Percentiles rank a stretch among this genome's conserved stretches.
Evolutionary conservation across 73 alveolate species (phyloP).

Genomic region (Durusdinium trenchii): DNA sequence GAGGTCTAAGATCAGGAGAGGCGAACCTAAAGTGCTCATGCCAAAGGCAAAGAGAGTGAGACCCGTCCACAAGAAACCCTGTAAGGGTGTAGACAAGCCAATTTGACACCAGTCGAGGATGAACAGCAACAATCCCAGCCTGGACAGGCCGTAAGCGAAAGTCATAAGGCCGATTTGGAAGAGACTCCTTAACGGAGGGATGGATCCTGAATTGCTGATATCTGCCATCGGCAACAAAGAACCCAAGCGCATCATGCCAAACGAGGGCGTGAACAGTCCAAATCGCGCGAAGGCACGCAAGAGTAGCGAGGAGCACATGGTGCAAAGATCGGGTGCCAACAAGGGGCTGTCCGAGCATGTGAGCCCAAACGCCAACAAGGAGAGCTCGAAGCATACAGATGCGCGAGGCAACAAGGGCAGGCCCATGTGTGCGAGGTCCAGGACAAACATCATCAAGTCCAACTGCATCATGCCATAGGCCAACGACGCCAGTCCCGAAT

Average conservation of each 20-base stretch:
- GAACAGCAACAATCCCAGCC: background rate
- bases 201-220: background rate
- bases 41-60: slow-evolving; percentile 9
- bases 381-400: background rate
- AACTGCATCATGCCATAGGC: slow-evolving; percentile 43
- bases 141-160: slow-evolving; percentile 12
- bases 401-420: background rate
- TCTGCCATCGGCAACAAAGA: background rate
- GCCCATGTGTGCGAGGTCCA: slow-evolving; percentile 60
- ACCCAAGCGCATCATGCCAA: slow-evolving; percentile 58
- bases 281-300: slow-evolving; percentile 31
- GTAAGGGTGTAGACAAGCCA: background rate
- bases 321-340: background rate
- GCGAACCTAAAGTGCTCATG: background rate
- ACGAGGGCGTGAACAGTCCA: background rate
- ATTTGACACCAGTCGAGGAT: background rate
- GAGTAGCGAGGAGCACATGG: background rate
- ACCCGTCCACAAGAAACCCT: background rate
- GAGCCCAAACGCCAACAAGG: slow-evolving; percentile 40
- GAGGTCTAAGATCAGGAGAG: background rate
- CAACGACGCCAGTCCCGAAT: background rate
- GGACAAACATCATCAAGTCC: background rate
- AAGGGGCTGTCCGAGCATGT: background rate
- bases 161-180: background rate
- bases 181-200: background rate